These are phyloP conservation scores for Fusarium sp. DNA, from an alignment of 2,329 filamentous ascomycete genomes.

Conservation along the genomic window DNA sequence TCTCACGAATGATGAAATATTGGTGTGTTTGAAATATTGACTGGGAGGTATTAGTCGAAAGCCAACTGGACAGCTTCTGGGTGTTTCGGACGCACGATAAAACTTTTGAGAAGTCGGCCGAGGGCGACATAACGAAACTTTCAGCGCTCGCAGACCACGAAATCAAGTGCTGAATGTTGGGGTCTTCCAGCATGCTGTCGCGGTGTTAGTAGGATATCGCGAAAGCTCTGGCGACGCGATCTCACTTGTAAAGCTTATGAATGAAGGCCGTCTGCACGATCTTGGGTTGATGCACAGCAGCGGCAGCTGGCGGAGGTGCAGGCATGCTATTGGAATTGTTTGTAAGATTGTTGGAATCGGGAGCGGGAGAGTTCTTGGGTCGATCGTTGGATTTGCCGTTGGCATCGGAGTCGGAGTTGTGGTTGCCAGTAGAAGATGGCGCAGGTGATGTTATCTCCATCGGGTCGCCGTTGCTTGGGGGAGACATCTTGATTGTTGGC, in stretches of 20 bases:
- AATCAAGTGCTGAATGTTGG: slow-evolving; percentile 92
- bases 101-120: slow-evolving; percentile 97
- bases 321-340: slow-evolving; percentile 59
- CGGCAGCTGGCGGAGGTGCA: slow-evolving; percentile 67
- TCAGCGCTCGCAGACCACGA: slow-evolving; percentile 95
- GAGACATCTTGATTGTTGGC: slow-evolving; percentile 70
- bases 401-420: slow-evolving; percentile 59
- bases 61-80: neutral
- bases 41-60: slow-evolving; percentile 60
- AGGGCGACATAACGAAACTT: slow-evolving; percentile 99
- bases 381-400: slow-evolving; percentile 55
- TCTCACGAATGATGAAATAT: slow-evolving; percentile 97
- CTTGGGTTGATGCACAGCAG: slow-evolving; percentile 91
- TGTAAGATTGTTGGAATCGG: slow-evolving; percentile 53
- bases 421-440: slow-evolving; percentile 59
- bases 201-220: slow-evolving; percentile 44
- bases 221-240: neutral
- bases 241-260: slow-evolving; percentile 98
- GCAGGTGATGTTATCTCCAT: slow-evolving; percentile 72
- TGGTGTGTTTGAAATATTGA: slow-evolving; percentile 99
- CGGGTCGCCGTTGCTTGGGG: slow-evolving; percentile 68
- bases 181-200: slow-evolving; percentile 93
- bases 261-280: slow-evolving; percentile 99
- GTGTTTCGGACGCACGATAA: slow-evolving; percentile 80
- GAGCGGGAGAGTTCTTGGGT: slow-evolving; percentile 55